A percentile compares a stretch with the other conserved stretches of the same genome.
Evolutionary conservation across 2,329 filamentous ascomycete genomes (phyloP).

Genomic region (Trichocomaceae sp.): DNA sequence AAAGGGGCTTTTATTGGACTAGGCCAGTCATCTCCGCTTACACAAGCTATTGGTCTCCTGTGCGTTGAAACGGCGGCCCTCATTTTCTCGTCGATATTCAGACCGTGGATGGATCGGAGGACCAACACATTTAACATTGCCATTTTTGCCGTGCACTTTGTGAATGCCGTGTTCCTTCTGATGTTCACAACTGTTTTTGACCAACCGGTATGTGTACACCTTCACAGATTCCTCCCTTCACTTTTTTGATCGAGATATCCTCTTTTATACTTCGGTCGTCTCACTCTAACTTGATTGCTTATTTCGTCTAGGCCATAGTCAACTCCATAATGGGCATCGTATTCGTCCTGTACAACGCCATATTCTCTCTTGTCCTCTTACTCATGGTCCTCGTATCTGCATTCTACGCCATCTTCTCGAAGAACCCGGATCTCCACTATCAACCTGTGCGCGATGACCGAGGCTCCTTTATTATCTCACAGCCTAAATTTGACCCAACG

Average conservation of each 20-base stretch:
- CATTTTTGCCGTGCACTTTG: slow-evolving; percentile 80
- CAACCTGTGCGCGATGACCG: slow-evolving; percentile 95
- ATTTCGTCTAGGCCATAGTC: slow-evolving; percentile 55
- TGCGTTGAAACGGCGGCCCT: slow-evolving; percentile 74
- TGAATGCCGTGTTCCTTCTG: slow-evolving; percentile 82
- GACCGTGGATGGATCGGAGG: slow-evolving; percentile 98
- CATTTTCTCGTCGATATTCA: slow-evolving; percentile 69
- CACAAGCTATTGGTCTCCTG: slow-evolving; percentile 77
- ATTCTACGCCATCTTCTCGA: slow-evolving; percentile 73
- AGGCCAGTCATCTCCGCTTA: slow-evolving; percentile 61
- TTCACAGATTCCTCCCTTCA: not conserved
- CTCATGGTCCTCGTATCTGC: slow-evolving; percentile 75
- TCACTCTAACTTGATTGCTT: not conserved
- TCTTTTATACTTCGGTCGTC: not conserved
- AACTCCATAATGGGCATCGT: slow-evolving; percentile 83
- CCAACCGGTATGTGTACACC: slow-evolving; percentile 54
- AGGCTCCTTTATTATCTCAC: slow-evolving; percentile 94
- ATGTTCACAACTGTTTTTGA: slow-evolving; percentile 84
- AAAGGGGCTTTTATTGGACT: slow-evolving; percentile 88
- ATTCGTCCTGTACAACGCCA: slow-evolving; percentile 81
- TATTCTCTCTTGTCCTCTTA: slow-evolving; percentile 73
- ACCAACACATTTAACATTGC: slow-evolving; percentile 95
- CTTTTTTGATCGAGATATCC: not conserved
- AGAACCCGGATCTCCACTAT: slow-evolving; percentile 91
- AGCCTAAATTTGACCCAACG: slow-evolving; percentile 71